phyloP scores from a whole-genome alignment of 2,329 filamentous ascomycete genomes.

The Calonectria pauciramosa region DNA sequence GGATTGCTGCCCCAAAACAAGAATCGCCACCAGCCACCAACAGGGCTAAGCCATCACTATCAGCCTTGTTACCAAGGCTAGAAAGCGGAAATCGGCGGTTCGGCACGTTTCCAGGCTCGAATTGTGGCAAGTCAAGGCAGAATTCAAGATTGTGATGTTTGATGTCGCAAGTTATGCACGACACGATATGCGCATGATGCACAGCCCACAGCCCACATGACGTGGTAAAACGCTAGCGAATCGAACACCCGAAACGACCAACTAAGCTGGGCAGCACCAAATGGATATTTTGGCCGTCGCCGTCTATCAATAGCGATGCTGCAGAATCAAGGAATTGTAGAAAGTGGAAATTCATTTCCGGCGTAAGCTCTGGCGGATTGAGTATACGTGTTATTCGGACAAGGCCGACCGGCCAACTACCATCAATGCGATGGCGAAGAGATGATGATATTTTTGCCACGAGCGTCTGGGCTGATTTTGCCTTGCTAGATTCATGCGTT shows the following conservation, averaged over 20 bases:
- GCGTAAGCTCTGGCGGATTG: not conserved
- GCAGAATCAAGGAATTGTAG: not conserved
- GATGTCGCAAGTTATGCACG: not conserved
- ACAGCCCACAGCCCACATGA: slow-evolving; percentile 6
- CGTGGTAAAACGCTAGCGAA: not conserved
- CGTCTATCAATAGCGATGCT: not conserved
- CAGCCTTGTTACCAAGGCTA: not conserved
- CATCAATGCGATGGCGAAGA: not conserved
- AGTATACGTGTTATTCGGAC: not conserved
- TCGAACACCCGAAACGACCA: not conserved
- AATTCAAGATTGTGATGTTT: not conserved
- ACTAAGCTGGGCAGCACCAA: not conserved
- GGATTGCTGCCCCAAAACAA: not conserved
- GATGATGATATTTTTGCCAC: not conserved
- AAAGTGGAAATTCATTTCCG: not conserved
- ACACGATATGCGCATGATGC: slow-evolving; percentile 1
- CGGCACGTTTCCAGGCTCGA: not conserved
- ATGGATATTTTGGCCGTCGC: not conserved
- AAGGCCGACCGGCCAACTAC: not conserved
- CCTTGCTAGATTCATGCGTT: not conserved
- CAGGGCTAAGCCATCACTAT: not conserved
- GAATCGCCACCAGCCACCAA: not conserved
- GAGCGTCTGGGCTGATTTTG: not conserved
- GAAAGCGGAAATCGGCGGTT: not conserved
- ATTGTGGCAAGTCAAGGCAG: not conserved